A percentile compares a stretch with the other conserved stretches of the same genome.
Evolutionary conservation across 2,329 filamentous ascomycete species (phyloP).

Genomic region (Orbilia quercus): DNA sequence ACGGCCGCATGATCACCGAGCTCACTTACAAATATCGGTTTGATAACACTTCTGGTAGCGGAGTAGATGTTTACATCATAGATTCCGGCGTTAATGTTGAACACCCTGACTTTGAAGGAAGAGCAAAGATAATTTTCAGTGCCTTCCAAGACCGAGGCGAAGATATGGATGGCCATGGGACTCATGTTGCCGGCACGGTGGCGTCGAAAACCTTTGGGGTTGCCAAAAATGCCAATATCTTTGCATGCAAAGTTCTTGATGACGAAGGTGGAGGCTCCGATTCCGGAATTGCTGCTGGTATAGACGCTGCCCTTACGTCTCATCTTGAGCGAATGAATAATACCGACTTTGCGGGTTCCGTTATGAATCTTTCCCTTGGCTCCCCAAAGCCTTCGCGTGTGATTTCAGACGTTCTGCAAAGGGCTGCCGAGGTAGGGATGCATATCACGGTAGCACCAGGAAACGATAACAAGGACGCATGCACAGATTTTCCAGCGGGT

Average conservation of each 20-base stretch:
- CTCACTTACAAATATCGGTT: conserved; percentile 64
- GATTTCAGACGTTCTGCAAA: conserved; percentile 67
- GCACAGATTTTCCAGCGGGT: conserved; percentile 62
- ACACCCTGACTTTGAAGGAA: conserved; percentile 59
- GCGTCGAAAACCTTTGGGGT: conserved; percentile 63
- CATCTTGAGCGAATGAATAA: conserved; percentile 65
- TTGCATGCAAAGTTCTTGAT: conserved; percentile 66
- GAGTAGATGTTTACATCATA: conserved; percentile 66
- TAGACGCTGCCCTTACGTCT: conserved; percentile 64
- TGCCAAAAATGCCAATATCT: conserved; percentile 65
- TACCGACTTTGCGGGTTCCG: conserved; percentile 61
- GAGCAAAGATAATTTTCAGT: conserved; percentile 58
- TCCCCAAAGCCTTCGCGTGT: conserved; percentile 64
- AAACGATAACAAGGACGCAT: conserved; percentile 61
- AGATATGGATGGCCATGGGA: conserved; percentile 66
- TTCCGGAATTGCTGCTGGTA: conserved; percentile 63
- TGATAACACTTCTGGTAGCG: conserved; percentile 61
- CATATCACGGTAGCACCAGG: conserved; percentile 64
- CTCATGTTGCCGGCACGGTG: conserved; percentile 59
- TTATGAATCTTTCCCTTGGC: conserved; percentile 71
- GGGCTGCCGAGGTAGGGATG: conserved; percentile 64
- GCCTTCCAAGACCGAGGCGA: conserved; percentile 65
- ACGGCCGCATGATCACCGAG: conserved; percentile 58
- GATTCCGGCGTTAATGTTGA: conserved; percentile 64
- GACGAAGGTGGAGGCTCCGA: conserved; percentile 61